Evolutionary conservation across 129 eudicot species (phyloP).

Genomic region (Helianthus tuberosus): DNA sequence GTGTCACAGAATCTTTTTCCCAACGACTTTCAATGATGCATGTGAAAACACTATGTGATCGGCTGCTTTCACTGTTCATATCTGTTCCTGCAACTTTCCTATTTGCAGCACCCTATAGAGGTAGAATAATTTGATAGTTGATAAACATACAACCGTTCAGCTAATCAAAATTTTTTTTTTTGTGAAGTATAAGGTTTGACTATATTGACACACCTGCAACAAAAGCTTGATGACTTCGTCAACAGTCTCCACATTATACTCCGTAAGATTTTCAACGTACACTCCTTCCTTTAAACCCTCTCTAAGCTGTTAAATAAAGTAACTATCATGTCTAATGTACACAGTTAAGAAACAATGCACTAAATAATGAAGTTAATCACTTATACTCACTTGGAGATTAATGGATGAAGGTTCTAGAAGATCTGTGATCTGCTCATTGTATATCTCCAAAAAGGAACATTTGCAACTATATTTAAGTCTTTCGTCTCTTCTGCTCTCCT

Average conservation of each 20-base stretch:
- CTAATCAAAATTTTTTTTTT: slow-evolving; percentile 13
- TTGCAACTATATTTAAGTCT: slow-evolving; percentile 77
- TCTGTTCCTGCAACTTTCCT: slow-evolving; percentile 92
- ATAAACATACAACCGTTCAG: slow-evolving; percentile 18
- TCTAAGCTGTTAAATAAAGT: slow-evolving; percentile 57
- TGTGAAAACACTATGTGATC: slow-evolving; percentile 93
- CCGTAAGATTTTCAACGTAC: slow-evolving; percentile 84
- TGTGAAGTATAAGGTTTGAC: slow-evolving; percentile 13
- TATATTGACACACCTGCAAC: slow-evolving; percentile 60
- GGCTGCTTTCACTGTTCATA: slow-evolving; percentile 93
- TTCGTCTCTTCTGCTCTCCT: slow-evolving; percentile 76
- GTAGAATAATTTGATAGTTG: slow-evolving; percentile 6
- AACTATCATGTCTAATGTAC: slow-evolving; percentile 13
- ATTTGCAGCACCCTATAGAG: slow-evolving; percentile 72
- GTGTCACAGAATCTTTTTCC: slow-evolving; percentile 80
- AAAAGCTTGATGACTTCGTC: slow-evolving; percentile 76
- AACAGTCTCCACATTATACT: slow-evolving; percentile 60
- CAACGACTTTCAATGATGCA: slow-evolving; percentile 85
- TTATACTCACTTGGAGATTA: slow-evolving; percentile 66
- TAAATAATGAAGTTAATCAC: slow-evolving; percentile 16
- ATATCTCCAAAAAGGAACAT: slow-evolving; percentile 92
- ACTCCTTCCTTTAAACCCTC: slow-evolving; percentile 86
- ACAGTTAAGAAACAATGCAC: slow-evolving; percentile 1
- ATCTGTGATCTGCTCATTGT: slow-evolving; percentile 90
- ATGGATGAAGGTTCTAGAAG: slow-evolving; percentile 85